Conservation (phyloP, 2,329 filamentous ascomycete species). For the Parascedosporium putredinis region DNA sequence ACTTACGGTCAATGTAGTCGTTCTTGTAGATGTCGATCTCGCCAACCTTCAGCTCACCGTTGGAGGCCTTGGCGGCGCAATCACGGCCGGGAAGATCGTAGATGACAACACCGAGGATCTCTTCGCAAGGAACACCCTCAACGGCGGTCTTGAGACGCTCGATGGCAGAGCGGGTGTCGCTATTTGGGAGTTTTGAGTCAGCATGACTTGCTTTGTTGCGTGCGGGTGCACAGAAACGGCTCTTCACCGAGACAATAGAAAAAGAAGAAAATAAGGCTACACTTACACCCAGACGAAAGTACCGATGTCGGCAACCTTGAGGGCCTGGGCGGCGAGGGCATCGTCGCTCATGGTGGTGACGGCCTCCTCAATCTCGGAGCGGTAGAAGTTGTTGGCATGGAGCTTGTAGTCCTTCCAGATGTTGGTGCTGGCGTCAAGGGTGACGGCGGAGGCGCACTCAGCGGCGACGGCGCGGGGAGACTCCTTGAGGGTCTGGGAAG, state of each 20-base stretch:
- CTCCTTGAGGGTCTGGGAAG: conserved; percentile 18
- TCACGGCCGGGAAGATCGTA: conserved; percentile 55
- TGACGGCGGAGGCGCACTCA: conserved; percentile 25
- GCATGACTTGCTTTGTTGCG: too few relatives aligned
- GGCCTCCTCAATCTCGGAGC: conserved; percentile 26
- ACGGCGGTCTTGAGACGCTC: conserved; percentile 25
- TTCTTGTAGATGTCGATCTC: conserved; percentile 33
- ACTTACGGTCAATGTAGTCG: conserved; percentile 29
- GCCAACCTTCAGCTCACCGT: conserved; percentile 49
- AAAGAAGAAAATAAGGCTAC: too few relatives aligned
- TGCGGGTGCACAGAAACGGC: too few relatives aligned
- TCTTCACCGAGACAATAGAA: too few relatives aligned
- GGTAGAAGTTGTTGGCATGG: conserved; percentile 26
- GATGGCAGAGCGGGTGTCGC: conserved; percentile 28
- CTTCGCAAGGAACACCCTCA: conserved; percentile 23
- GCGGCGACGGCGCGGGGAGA: conserved; percentile 18
- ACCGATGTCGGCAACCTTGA: conserved; percentile 26
- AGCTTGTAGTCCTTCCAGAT: conserved; percentile 27
- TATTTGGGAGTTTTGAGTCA: too few relatives aligned
- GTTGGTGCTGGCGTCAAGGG: conserved; percentile 27
- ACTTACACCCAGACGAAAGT: conserved; percentile 30
- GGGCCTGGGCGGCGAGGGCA: conserved; percentile 19
- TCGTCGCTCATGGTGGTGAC: conserved; percentile 18
- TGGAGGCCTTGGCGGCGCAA: conserved; percentile 52
- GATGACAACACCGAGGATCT: conserved; percentile 41